phyloP scores from a whole-genome alignment of 768 basidiomycete species.

The Lactarius vividus region DNA sequence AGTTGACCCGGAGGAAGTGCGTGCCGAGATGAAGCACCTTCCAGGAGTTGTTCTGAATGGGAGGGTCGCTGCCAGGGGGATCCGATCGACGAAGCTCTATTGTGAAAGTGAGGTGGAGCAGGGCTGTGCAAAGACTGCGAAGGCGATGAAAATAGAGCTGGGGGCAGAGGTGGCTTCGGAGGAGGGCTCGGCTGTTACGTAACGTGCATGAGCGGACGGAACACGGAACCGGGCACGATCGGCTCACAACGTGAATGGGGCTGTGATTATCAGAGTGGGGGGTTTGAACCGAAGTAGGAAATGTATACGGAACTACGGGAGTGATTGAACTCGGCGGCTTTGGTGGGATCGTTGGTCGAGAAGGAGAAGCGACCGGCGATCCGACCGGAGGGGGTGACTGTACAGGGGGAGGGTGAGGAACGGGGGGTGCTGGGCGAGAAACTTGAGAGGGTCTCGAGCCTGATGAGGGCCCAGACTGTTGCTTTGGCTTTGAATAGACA shows the following conservation, averaged over 20 bases:
- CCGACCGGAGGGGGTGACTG: slow-evolving; percentile 21
- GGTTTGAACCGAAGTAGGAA: slow-evolving; percentile 6
- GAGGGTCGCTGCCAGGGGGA: slow-evolving; percentile 11
- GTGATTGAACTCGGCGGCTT: slow-evolving; percentile 10
- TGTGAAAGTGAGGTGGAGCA: slow-evolving; percentile 24
- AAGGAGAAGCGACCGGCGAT: slow-evolving; percentile 26
- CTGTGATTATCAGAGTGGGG: slow-evolving; percentile 17
- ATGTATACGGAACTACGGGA: slow-evolving; percentile 7
- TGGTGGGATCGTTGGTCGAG: slow-evolving; percentile 28
- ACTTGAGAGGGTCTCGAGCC: slow-evolving; percentile 28
- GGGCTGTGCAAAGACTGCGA: slow-evolving; percentile 28
- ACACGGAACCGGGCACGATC: slow-evolving; percentile 13
- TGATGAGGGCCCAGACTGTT: slow-evolving; percentile 27
- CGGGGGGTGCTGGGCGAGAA: slow-evolving; percentile 29
- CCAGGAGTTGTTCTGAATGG: slow-evolving; percentile 6
- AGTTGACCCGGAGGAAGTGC: slow-evolving; percentile 34
- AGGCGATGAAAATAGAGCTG: slow-evolving; percentile 37
- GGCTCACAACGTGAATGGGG: slow-evolving; percentile 16
- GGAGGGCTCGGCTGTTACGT: slow-evolving; percentile 28
- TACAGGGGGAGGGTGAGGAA: slow-evolving; percentile 19
- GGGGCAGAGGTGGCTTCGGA: slow-evolving; percentile 37
- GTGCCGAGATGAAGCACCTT: slow-evolving; percentile 27
- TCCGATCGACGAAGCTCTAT: slow-evolving; percentile 28
- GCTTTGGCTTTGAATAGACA: slow-evolving; percentile 79
- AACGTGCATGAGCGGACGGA: slow-evolving; percentile 26